A percentile compares a stretch with the other conserved stretches of the same genome.
phyloP scores from a whole-genome alignment of 345 rosid genomes.

The Tarenaya hassleriana region DNA sequence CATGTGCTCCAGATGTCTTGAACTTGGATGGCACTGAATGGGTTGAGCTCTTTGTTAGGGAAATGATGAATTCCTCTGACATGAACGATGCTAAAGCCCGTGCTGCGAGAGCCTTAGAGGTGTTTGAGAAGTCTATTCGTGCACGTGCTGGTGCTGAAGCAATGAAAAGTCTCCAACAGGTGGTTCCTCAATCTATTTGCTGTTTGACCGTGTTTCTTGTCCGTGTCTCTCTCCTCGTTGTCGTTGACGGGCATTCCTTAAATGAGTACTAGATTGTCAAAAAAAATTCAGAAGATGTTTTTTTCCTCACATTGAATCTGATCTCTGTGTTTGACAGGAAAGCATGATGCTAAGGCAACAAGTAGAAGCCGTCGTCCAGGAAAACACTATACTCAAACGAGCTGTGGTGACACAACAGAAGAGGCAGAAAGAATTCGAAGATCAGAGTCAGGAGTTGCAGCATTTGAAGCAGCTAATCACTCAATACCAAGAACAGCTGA shows the following conservation, averaged over 20 bases:
- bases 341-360: constrained; percentile 62
- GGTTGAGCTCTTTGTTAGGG: constrained; percentile 77
- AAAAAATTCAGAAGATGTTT: not conserved
- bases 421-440: constrained; percentile 60
- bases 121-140: constrained; percentile 63
- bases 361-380: constrained; percentile 59
- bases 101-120: constrained; percentile 73
- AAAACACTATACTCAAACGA: constrained; percentile 64
- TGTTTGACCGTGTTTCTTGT: not conserved
- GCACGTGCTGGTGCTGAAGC: constrained; percentile 56
- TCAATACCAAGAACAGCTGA: constrained; percentile 78
- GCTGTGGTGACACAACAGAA: constrained; percentile 79
- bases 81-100: constrained; percentile 78
- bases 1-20: constrained; percentile 18
- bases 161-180: constrained; percentile 49
- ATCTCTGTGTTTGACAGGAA: constrained; percentile 35
- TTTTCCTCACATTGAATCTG: not conserved
- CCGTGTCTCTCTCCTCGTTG: not conserved
- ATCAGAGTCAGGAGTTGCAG: constrained; percentile 60
- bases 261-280: too few species aligned
- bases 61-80: constrained; percentile 63
- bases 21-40: constrained; percentile 60
- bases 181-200: constrained; percentile 13
- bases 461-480: constrained; percentile 63
- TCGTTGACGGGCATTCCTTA: too few species aligned